Base-by-base conservation (phyloP, 208 protist genomes). In the Trypanosoma congolense region DNA sequence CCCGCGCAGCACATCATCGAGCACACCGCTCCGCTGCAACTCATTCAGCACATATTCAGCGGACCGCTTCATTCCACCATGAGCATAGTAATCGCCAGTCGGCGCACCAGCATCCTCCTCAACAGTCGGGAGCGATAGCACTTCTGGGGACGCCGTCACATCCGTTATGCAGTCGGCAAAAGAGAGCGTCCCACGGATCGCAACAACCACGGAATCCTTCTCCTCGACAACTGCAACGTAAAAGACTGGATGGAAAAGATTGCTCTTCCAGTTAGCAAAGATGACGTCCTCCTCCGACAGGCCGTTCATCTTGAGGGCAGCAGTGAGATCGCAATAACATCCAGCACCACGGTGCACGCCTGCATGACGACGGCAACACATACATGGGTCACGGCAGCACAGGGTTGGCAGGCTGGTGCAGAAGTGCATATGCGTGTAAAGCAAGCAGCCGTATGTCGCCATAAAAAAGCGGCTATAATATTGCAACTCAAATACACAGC, bases 141-240 rank as follows among this genome's bases (percentile, higher is more conserved):
- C 22, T 51, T 55, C 53, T 2, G 89, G 84, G 9, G 57, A 64
- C 9, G 83, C 77, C 0, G 73, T 59, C 21, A 93, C 63, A 54
- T 95, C 89, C 16, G 89, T 95, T 30, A 92, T 42, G 41, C 80
- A 89, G 56, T 95, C 89, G 4, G 66, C 62, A 33, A 95, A 60
- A 9, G 83, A 92, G 82, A 92, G 85, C 56, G 85, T 95, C 45
- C 89, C 89, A 21, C 89, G 80, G 43, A 95, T 83, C 0, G 77
- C 75, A n/a, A 95, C 60, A 28, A 95, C 53, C 9, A 95, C 26
- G 18, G 76, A 29, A 50, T 92, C 69, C 5, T 49, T 85, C 14
- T 9, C 28, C 40, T 63, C 52, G 55, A 92, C 81, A 33, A 83
- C 70, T 33, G 73, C 81, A 38, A 80, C 83, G 65, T 84, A 93